Base-by-base conservation (phyloP, 2,329 filamentous ascomycete genomes). In the Emergomyces orientalis region DNA sequence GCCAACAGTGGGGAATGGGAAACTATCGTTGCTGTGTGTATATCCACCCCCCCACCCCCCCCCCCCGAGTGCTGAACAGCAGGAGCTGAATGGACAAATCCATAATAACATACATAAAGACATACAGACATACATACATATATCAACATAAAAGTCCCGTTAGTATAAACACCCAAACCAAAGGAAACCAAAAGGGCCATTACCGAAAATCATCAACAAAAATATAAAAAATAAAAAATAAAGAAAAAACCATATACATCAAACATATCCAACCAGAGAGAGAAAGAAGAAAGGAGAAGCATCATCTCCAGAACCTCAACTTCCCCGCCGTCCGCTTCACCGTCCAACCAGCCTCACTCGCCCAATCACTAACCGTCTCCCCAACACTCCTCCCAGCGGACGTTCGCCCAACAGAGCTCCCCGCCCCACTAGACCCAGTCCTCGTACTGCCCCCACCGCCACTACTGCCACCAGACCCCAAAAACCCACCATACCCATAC, bases 261-360 rank as follows among this genome's bases (percentile, higher is more conserved):
- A 51, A 43, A 27, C 39, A 60, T 25, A 27, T 30, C 22, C 11
- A 58, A 25, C 32, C 19, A 60, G 32, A 60, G 39, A n/a, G 8
- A 7, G 32, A 14, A 45, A 1, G 5, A 43, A 43, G 17, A 43
- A 19, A 41, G 39, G 13, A 43, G 41, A 43, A 22, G 4, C 69
- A 67, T 75, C 66, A 76, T 64, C 71, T 71, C 75, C 75, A 77
- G 64, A 77, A 77, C 71, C 75, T 75, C 17, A 72, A 67, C 60
- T 74, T 77, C 14, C 69, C 71, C 27, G 67, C 59, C 32, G 69
- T 68, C 49, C 75, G 68, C 61, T 74, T 70, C 58, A 71, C 66
- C 55, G 65, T 63, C 75, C 76, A 77, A 4, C 71, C 68, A 0
- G 68, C 67, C 56, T 77, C 76, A 2, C 69, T 68, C 51, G 76